These are phyloP conservation scores for Globisporangium carolinianum DNA, from an alignment of 352 stramenopile genomes.

Conservation along the genomic window DNA sequence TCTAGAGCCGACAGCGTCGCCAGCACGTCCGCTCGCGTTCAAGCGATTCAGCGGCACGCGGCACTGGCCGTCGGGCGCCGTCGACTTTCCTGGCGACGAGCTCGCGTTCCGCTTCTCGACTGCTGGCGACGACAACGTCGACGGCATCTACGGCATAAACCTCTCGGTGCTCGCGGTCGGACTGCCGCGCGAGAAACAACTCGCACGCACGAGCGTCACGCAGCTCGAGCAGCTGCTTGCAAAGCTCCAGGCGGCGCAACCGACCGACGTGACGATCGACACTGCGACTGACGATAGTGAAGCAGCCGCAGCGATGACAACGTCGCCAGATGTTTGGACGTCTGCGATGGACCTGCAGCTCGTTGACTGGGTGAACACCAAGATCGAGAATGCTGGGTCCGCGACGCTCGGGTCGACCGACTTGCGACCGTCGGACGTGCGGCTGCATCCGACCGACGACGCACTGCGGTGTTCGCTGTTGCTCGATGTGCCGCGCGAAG, in stretches of 20 bases:
- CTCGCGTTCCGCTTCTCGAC: slow-evolving; percentile 51
- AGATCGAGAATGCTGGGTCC: slow-evolving; percentile 42
- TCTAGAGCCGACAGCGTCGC: not conserved
- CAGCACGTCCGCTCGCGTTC: slow-evolving; percentile 11
- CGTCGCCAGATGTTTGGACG: slow-evolving; percentile 28
- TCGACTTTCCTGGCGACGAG: slow-evolving; percentile 52
- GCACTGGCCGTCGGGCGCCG: slow-evolving; percentile 38
- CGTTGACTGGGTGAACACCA: slow-evolving; percentile 83
- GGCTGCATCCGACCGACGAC: slow-evolving; percentile 60
- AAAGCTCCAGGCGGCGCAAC: slow-evolving; percentile 17
- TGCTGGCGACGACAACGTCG: slow-evolving; percentile 39
- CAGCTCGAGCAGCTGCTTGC: slow-evolving; percentile 32
- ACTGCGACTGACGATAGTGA: not conserved
- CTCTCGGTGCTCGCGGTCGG: slow-evolving; percentile 51
- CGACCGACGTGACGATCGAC: not conserved
- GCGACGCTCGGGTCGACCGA: slow-evolving; percentile 38
- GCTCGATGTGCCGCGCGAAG: slow-evolving; percentile 40
- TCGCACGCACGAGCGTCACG: slow-evolving; percentile 31
- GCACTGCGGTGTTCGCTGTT: slow-evolving; percentile 66
- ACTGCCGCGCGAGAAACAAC: slow-evolving; percentile 55
- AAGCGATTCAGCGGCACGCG: slow-evolving; percentile 30
- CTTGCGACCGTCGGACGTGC: slow-evolving; percentile 64
- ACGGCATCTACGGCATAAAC: slow-evolving; percentile 50
- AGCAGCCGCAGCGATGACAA: not conserved
- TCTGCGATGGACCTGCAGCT: slow-evolving; percentile 75